These are phyloP conservation scores for Cucurbita ficifolia DNA, from an alignment of 306 rosid genomes.

Conservation along the genomic window DNA sequence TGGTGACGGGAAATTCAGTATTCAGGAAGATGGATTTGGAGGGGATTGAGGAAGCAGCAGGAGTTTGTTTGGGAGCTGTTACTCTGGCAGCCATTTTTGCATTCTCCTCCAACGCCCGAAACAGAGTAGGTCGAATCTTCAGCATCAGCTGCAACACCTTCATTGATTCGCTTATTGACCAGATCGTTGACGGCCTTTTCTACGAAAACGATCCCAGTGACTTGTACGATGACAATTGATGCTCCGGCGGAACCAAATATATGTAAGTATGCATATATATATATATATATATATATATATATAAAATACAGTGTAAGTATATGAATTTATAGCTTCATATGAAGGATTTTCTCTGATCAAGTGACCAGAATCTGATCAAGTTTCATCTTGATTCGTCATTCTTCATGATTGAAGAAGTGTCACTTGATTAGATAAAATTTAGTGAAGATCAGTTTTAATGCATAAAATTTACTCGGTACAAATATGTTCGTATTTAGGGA, in stretches of 20 bases:
- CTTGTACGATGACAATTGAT: slow-evolving; percentile 45
- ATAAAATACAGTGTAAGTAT: not conserved
- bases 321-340: not conserved
- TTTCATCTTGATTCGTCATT: not conserved
- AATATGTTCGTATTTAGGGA: not conserved
- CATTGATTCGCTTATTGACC: slow-evolving; percentile 65
- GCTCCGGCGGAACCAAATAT: not conserved
- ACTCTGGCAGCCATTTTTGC: slow-evolving; percentile 55
- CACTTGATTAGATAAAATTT: not conserved
- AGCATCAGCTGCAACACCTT: slow-evolving; percentile 45
- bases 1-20: slow-evolving; percentile 66
- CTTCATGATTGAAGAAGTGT: not conserved
- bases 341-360: not conserved
- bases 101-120: slow-evolving; percentile 62
- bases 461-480: not conserved
- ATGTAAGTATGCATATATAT: not conserved
- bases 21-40: slow-evolving; percentile 61
- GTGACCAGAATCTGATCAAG: not conserved
- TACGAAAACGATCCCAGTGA: slow-evolving; percentile 36
- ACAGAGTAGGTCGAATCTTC: slow-evolving; percentile 56
- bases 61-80: slow-evolving; percentile 65
- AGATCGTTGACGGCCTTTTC: slow-evolving; percentile 78
- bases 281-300: not conserved
- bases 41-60: slow-evolving; percentile 68
- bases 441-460: not conserved